A percentile compares a stretch with the other conserved stretches of the same genome.
Conservation (phyloP, 257 asterid genomes). For the Solanum pennellii region DNA sequence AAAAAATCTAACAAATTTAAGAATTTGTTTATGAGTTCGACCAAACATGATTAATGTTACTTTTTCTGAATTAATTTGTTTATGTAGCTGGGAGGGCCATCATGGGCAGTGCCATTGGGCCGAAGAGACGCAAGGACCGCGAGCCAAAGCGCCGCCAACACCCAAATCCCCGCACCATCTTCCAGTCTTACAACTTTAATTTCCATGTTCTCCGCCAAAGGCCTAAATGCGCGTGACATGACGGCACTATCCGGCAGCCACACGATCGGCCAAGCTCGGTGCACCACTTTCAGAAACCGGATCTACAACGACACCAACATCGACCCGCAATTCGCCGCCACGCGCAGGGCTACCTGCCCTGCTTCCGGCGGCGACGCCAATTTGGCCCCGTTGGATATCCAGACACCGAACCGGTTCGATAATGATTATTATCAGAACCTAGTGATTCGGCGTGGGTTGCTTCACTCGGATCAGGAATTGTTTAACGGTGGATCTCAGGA, state of each 20-base stretch:
- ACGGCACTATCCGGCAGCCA: constrained; percentile 62
- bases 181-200: constrained; percentile 27
- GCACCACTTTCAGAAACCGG: constrained; percentile 35
- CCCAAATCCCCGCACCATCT: constrained; percentile 28
- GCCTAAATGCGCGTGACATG: constrained; percentile 48
- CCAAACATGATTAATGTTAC: too few relatives aligned
- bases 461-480: constrained; percentile 65
- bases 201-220: constrained; percentile 27
- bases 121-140: constrained; percentile 59
- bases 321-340: constrained; percentile 29
- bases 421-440: constrained; percentile 38
- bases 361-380: constrained; percentile 33
- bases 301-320: constrained; percentile 62
- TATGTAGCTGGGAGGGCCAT: constrained; percentile 45
- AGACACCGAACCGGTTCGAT: constrained; percentile 28
- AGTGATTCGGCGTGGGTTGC: constrained; percentile 32
- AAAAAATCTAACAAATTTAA: too few relatives aligned
- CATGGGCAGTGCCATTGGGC: constrained; percentile 47
- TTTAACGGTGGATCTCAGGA: constrained; percentile 54
- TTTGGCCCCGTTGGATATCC: constrained; percentile 31
- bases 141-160: constrained; percentile 35
- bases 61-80: neutral
- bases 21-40: too few relatives aligned
- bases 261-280: constrained; percentile 53
- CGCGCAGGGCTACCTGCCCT: constrained; percentile 40